phyloP scores from a whole-genome alignment of 257 asterid genomes.

The Ehretia macrophylla region DNA sequence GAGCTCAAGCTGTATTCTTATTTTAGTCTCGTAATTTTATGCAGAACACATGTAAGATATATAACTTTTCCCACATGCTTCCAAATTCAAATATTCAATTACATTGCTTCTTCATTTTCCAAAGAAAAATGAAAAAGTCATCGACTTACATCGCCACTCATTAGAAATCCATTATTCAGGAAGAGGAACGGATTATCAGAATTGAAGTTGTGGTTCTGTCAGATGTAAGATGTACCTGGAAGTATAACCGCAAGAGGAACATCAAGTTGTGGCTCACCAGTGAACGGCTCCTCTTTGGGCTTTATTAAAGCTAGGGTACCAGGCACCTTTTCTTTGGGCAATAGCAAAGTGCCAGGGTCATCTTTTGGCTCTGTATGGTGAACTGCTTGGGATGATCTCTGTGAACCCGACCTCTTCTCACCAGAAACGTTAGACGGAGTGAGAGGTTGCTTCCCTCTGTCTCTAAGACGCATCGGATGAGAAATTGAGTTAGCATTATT shows the following conservation, averaged over 20 bases:
- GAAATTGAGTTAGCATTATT: constrained; percentile 27
- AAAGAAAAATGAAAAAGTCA: no score
- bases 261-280: constrained; percentile 41
- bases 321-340: constrained; percentile 24
- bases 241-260: constrained; percentile 38
- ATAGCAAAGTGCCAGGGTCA: constrained; percentile 27
- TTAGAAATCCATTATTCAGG: no score
- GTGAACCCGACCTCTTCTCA: constrained; percentile 30
- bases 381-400: constrained; percentile 25
- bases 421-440: constrained; percentile 34
- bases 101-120: no score
- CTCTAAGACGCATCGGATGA: constrained; percentile 39
- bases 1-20: no score
- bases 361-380: constrained; percentile 32
- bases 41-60: no score
- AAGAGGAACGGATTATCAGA: not conserved
- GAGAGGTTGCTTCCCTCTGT: constrained; percentile 37
- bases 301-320: constrained; percentile 28
- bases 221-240: constrained; percentile 46
- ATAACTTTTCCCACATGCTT: no score
- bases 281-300: constrained; percentile 57
- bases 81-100: no score
- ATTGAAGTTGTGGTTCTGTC: not conserved
- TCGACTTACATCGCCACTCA: no score
- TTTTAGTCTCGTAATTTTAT: no score